Evolutionary conservation across 441 rosid species (phyloP).

Genomic region (Bruguiera hainesii): DNA sequence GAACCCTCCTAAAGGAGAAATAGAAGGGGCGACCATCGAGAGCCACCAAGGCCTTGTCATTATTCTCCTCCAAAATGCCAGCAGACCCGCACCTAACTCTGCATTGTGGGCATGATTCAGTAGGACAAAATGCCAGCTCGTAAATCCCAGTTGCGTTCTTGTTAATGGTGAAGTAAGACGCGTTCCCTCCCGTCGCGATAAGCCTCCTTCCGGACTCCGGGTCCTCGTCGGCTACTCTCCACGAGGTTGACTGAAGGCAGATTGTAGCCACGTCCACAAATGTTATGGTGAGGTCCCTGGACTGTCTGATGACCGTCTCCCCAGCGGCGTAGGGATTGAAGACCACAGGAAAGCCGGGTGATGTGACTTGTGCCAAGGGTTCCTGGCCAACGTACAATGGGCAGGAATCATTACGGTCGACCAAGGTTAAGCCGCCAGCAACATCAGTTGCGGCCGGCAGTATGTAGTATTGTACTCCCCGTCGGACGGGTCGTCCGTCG

Average conservation of each 20-base stretch:
- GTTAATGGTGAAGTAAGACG: not conserved
- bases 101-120: not conserved
- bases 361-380: not conserved
- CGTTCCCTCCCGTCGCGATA: not conserved
- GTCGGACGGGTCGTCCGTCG: not conserved
- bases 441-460: not conserved
- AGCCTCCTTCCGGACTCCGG: not conserved
- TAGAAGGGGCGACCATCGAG: not conserved
- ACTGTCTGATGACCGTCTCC: not conserved
- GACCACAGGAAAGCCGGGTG: not conserved
- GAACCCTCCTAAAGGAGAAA: not conserved
- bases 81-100: not conserved
- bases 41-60: not conserved
- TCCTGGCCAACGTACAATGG: not conserved
- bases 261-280: not conserved
- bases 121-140: not conserved
- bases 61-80: not conserved
- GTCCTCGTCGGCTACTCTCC: not conserved
- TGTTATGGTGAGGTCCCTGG: not conserved
- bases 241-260: slow-evolving; percentile 1
- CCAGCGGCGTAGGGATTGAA: not conserved
- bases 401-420: not conserved
- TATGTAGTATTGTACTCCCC: not conserved
- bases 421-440: slow-evolving; percentile 1
- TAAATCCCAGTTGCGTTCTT: not conserved